These are phyloP conservation scores for Blastomyces silverae DNA, from an alignment of 2,329 filamentous ascomycete species.

Conservation along the genomic window DNA sequence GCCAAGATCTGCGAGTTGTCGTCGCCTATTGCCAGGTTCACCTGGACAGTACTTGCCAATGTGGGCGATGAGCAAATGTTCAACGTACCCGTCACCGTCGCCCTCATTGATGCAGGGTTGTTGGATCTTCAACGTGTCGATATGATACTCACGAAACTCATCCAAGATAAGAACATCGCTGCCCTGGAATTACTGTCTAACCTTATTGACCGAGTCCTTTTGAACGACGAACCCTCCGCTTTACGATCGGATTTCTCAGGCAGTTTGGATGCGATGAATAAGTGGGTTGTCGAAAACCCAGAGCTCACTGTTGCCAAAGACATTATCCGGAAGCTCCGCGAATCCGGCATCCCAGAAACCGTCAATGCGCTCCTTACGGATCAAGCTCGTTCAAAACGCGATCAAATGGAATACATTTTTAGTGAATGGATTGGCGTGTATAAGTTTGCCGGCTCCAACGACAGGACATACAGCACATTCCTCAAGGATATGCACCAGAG, in stretches of 20 bases:
- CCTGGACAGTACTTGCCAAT: constrained; percentile 44
- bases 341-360: constrained; percentile 52
- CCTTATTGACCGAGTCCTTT: constrained; percentile 68
- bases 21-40: constrained; percentile 49
- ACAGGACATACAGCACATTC: constrained; percentile 67
- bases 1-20: constrained; percentile 57
- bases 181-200: constrained; percentile 74
- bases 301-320: constrained; percentile 59
- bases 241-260: constrained; percentile 79
- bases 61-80: constrained; percentile 56
- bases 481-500: constrained; percentile 74
- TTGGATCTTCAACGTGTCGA: constrained; percentile 61
- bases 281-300: constrained; percentile 71
- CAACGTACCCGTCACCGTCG: constrained; percentile 55
- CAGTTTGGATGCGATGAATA: constrained; percentile 72
- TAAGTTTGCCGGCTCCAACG: constrained; percentile 67
- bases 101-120: constrained; percentile 53
- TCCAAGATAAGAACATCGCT: constrained; percentile 62
- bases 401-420: constrained; percentile 91
- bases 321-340: constrained; percentile 59
- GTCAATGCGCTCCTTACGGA: constrained; percentile 50
- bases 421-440: constrained; percentile 87
- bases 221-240: constrained; percentile 69
- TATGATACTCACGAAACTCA: constrained; percentile 62
- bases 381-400: constrained; percentile 55